A percentile compares a stretch with the other conserved stretches of the same genome.
Conservation (phyloP, 2,329 filamentous ascomycete species). For the Nothomitra cinnamomea region DNA sequence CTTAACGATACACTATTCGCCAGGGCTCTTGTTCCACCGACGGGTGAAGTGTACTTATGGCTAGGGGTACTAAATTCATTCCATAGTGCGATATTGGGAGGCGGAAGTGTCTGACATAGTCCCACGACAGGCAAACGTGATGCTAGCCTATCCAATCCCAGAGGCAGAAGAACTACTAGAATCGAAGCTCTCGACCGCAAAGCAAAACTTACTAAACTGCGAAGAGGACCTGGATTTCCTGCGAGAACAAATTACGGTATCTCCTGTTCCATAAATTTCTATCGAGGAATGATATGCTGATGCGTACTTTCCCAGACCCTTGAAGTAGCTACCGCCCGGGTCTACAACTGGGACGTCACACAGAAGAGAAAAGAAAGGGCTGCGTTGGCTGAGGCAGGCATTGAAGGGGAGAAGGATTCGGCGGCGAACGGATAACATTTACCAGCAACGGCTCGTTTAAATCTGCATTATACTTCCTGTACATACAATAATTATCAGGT, state of each 20-base stretch:
- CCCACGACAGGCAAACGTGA: constrained; percentile 55
- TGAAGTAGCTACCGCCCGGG: constrained; percentile 86
- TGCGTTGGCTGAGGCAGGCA: constrained; percentile 14
- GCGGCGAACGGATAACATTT: too few relatives aligned
- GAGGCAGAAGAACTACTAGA: constrained; percentile 69
- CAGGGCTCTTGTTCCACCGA: constrained; percentile 64
- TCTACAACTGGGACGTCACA: constrained; percentile 99
- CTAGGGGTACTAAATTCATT: constrained; percentile 42
- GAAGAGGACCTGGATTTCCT: constrained; percentile 95
- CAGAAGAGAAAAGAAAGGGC: constrained; percentile 83
- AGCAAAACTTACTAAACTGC: constrained; percentile 67
- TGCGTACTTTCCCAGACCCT: constrained; percentile 57
- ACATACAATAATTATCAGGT: too few relatives aligned
- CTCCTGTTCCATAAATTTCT: constrained; percentile 14
- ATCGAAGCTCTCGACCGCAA: constrained; percentile 62
- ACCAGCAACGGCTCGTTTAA: too few relatives aligned
- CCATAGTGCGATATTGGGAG: constrained; percentile 25
- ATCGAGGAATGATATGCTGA: constrained; percentile 12
- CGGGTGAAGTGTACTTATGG: constrained; percentile 92
- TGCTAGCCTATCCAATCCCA: constrained; percentile 82
- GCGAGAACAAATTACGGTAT: constrained; percentile 86
- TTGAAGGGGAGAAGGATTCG: too few relatives aligned
- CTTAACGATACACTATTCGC: constrained; percentile 92
- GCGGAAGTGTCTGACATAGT: not conserved
- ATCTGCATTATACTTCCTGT: too few relatives aligned